Evolutionary conservation across 495 filamentous ascomycete species (phyloP), one percentile per base, ranked within the genome.

Genomic region (Lasiosphaeria ovina): DNA sequence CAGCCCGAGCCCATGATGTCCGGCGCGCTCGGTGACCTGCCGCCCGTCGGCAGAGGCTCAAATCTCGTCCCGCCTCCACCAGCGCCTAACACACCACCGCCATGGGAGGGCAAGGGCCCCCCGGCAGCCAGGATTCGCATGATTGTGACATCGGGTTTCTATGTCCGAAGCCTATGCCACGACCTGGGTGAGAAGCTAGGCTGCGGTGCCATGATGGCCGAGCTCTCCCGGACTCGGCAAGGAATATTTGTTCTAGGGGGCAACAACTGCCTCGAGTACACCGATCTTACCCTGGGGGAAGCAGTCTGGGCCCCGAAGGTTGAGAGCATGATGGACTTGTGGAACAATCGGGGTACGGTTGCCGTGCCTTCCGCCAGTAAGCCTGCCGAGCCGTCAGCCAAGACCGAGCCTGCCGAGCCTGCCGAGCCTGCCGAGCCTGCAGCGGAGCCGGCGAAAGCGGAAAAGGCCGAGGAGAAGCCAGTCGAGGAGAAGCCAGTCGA

Each of bases 141-240:
- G 89, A 96, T 89, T 1, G 94, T 97, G 45, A 88, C 92, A 4
- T 96, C 92, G 4, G 94, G 94, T 47, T 99, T 98, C 80, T 99
- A 99, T 74, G 94, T 99, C 45, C 90, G 94, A 57, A 93, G 88
- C 38, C 81, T 99, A 48, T 90, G 90, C 57, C 92, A 98, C 66
- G 95, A 99, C 66, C 80, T 99, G 35, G 94, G 94, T 16, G 82
- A 86, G 64, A 90, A 92, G 48, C 76, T 96, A 10, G 86, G 87
- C 32, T 95, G 89, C 38, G 85, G 88, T 36, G 94, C 82, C 33
- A 77, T 93, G 66, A 98, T 99, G 94, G 87, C 91, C 53, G 84
- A 87, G 59, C 83, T 99, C 35, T 80, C 88, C 51, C 86, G 94
- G 16, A 88, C 84, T 3, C 85, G 89, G 49, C 94, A 99, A 70